Conservation (phyloP, 208 protist species). For the Trypanosomatidae sp. region DNA sequence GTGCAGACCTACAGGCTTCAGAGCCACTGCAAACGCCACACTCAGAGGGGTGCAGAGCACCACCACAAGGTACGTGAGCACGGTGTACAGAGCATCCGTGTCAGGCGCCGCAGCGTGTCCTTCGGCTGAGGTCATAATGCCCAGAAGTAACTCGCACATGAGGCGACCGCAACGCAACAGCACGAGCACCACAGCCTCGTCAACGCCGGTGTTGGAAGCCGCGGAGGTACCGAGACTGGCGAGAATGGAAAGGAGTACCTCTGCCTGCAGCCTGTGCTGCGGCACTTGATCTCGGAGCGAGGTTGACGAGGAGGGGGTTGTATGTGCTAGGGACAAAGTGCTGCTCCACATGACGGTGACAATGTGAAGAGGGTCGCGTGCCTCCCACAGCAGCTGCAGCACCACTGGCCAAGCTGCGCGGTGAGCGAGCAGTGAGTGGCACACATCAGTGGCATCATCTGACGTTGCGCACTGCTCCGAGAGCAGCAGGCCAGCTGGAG, state of each 20-base stretch:
- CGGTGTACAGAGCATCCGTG: slow-evolving; percentile 10
- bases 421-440: background rate
- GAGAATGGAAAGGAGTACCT: slow-evolving; percentile 13
- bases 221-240: slow-evolving; percentile 6
- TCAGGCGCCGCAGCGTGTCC: slow-evolving; percentile 4
- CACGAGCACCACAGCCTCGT: background rate
- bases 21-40: slow-evolving; percentile 13
- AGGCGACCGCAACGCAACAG: slow-evolving; percentile 20
- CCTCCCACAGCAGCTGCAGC: slow-evolving; percentile 10
- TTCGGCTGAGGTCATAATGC: slow-evolving; percentile 4
- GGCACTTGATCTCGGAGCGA: slow-evolving; percentile 2
- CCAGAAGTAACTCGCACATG: slow-evolving; percentile 15
- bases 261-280: slow-evolving; percentile 3
- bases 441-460: background rate
- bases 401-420: slow-evolving; percentile 4
- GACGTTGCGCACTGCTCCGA: slow-evolving; percentile 9
- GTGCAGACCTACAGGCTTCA: slow-evolving; percentile 32
- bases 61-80: slow-evolving; percentile 34
- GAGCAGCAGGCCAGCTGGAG: slow-evolving; percentile 14
- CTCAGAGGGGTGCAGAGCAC: slow-evolving; percentile 22
- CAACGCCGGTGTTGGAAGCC: background rate
- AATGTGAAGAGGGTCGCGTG: slow-evolving; percentile 1
- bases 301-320: background rate
- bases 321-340: background rate
- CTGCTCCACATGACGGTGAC: slow-evolving; percentile 5